Conservation (phyloP, 78 protist species). For the Speleostelium caveatum region DNA sequence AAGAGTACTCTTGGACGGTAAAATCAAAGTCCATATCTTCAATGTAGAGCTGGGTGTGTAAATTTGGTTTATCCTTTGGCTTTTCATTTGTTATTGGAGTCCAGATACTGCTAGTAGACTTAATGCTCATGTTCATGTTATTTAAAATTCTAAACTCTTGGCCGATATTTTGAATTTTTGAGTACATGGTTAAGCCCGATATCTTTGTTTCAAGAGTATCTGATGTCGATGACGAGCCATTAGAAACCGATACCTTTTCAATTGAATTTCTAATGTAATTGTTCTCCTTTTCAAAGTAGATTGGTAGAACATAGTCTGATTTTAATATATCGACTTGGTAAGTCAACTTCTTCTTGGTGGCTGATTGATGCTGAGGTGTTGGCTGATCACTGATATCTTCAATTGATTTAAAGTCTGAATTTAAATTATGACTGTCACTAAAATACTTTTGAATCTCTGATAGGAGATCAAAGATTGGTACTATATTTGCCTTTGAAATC, state of each 20-base stretch:
- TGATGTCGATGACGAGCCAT: too few relatives aligned
- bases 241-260: neutral
- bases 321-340: neutral
- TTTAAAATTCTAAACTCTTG: too few relatives aligned
- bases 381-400: neutral
- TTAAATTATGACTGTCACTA: neutral
- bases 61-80: slow-evolving; percentile 3
- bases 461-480: slow-evolving; percentile 48
- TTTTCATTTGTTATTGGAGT: neutral
- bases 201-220: neutral
- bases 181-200: neutral
- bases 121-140: neutral
- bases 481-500: slow-evolving; percentile 1
- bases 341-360: neutral
- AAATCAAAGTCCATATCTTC: slow-evolving; percentile 12
- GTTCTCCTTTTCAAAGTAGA: slow-evolving; percentile 23
- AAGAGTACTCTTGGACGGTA: slow-evolving; percentile 10
- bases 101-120: too few relatives aligned
- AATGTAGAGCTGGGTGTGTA: neutral
- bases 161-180: neutral
- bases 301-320: slow-evolving; percentile 18
- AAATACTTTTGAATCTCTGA: slow-evolving; percentile 29
- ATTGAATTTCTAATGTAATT: neutral
- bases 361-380: neutral
- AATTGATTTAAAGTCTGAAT: neutral